Evolutionary conservation across 2,329 filamentous ascomycete genomes (phyloP), one percentile per base, ranked within the genome.

Genomic region (Talaromyces sp.): DNA sequence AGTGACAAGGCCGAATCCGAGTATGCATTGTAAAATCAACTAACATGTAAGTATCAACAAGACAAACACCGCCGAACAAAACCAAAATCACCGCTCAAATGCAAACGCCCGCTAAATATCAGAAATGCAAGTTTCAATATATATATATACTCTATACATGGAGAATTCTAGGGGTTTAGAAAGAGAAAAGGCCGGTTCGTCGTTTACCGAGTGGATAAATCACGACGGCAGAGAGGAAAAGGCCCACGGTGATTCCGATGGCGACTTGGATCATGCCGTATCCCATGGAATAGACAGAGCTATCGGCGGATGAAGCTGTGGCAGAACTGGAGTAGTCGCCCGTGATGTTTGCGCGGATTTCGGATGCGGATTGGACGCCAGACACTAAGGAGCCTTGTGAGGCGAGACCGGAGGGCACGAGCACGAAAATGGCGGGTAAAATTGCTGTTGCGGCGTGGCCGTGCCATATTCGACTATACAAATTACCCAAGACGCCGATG

Each of bases 361-460:
- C 81, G 68, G 88, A 81, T 0, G 86, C 86, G 2, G 81, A 83
- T 10, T 82, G 82, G 53, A 89, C 79, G 15, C 86, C 86, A 0
- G 81, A 79, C 1, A 89, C 81, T 19, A 89, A 73, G 4, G 80
- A 83, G 1, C 86, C 86, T 61, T 80, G 81, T 0, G 86, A 85
- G 2, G 86, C 84, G 2, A 89, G 77, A 1, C 86, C 86, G 2
- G 82, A 85, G 0, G 86, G 86, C 0, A 89, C 86, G 66, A 88
- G 85, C 1, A 88, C 85, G 68, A 96, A 96, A 68, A 97, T 96
- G 5, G 90, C 93, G 0, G 93, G 93, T 10, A 97, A 80, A 83
- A 97, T 91, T 1, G 91, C 90, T 0, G 92, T 91, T 0, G 92
- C 92, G 0, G 93, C 93, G 2, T 96, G 85, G 1, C 90, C 91